Evolutionary conservation across 768 basidiomycete genomes (phyloP).

Genomic region (Leccinum broughii): DNA sequence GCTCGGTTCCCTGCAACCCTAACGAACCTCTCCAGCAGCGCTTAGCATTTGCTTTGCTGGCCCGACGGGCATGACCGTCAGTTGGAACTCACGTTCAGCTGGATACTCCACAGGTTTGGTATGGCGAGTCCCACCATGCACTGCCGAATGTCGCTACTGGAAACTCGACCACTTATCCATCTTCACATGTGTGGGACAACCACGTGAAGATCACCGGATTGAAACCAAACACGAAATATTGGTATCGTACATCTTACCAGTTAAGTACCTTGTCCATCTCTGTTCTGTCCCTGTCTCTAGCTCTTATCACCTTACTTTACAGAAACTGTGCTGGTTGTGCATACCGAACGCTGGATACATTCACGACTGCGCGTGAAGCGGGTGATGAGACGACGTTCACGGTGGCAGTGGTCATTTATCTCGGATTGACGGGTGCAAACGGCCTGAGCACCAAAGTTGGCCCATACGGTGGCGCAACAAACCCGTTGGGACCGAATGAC

Average conservation of each 20-base stretch:
- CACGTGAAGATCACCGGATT: conserved; percentile 29
- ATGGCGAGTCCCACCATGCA: conserved; percentile 20
- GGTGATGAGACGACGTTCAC: too few species aligned
- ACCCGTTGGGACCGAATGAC: too few species aligned
- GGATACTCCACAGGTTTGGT: conserved; percentile 27
- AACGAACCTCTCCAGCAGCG: conserved; percentile 29
- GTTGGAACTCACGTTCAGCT: conserved; percentile 24
- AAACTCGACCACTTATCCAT: conserved; percentile 24
- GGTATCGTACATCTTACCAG: conserved; percentile 31
- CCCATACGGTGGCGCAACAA: too few species aligned
- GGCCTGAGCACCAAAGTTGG: too few species aligned
- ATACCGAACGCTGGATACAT: too few species aligned
- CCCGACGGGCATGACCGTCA: conserved; percentile 27
- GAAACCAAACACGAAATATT: conserved; percentile 26
- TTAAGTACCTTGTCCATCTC: conserved; percentile 4
- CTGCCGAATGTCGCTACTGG: conserved; percentile 24
- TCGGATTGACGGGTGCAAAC: too few species aligned
- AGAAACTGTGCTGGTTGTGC: too few species aligned
- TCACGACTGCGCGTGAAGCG: too few species aligned
- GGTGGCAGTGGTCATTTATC: too few species aligned
- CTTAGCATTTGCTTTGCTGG: conserved; percentile 28
- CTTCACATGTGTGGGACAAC: conserved; percentile 30
- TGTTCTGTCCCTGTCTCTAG: too few species aligned
- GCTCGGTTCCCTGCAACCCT: conserved; percentile 29
- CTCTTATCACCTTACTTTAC: too few species aligned